Percentiles rank a stretch among this genome's conserved stretches.
phyloP scores from a whole-genome alignment of 139 green algal species.

The Chlorella ohadii region DNA sequence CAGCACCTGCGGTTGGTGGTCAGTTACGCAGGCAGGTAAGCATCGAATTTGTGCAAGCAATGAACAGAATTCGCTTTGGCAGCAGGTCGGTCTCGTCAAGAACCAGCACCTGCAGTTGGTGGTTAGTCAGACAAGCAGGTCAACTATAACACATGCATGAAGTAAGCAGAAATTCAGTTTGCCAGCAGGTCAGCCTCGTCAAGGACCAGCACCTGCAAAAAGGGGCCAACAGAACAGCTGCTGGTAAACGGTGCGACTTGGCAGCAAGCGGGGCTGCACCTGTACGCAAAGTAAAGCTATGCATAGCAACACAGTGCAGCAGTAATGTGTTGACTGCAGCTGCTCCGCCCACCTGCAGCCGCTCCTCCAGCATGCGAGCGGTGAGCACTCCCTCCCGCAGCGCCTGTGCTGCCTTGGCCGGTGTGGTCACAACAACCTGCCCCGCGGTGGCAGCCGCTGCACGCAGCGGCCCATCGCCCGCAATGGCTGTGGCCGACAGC shows the following conservation, averaged over 20 bases:
- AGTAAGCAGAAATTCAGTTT: no score
- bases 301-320: no score
- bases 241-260: no score
- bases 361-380: constrained; percentile 41
- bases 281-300: no score
- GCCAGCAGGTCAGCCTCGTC: constrained; percentile 96
- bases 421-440: constrained; percentile 88
- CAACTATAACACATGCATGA: no score
- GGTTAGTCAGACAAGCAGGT: no score
- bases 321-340: no score
- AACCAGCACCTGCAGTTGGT: constrained; percentile 74
- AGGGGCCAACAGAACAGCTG: no score
- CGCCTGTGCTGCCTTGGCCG: constrained; percentile 65
- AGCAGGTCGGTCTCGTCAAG: constrained; percentile 97
- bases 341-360: constrained; percentile 40
- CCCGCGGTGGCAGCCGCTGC: constrained; percentile 55
- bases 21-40: no score
- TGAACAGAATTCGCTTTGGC: no score
- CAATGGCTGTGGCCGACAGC: constrained; percentile 42
- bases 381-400: constrained; percentile 59
- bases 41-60: no score
- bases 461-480: constrained; percentile 39
- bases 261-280: no score
- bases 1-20: constrained; percentile 62
- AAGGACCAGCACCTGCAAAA: constrained; percentile 86